Base-by-base conservation (phyloP, 495 filamentous ascomycete genomes). In the Achaetomiella virescens region DNA sequence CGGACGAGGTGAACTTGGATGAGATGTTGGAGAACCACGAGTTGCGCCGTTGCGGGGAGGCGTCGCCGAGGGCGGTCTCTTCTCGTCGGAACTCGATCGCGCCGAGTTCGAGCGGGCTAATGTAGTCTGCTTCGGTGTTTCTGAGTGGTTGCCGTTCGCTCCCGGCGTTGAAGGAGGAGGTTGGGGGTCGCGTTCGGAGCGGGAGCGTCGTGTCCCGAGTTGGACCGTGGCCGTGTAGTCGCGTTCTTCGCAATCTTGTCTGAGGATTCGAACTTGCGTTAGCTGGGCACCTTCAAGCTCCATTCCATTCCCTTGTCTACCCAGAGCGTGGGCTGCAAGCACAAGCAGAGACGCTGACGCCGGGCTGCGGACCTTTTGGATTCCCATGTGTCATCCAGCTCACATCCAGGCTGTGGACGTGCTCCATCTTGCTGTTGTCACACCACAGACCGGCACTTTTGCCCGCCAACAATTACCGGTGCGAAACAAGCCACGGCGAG, bases 11-110 rank as follows among this genome's bases (percentile, higher is more conserved):
- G 72, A 98, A 96, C 65, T 93, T 97, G 55, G 90, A 95, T 59
- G 90, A 95, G 49, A 97, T 78, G 58, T 81, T 95, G 29, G 88
- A 89, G 55, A 98, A 87, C 92, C 92, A 98, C 20, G 91, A 95
- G 38, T 82, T 86, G 54, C 86, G 77, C 52, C 90, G 76, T 49
- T 78, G 73, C 1, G 72, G 59, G 6, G 58, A 20, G 21, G 35
- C 2, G 36, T 54, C 27, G 33, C 64, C 2, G 58, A 24, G 0
- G 44, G 21, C 10, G 54, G 27, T 24, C 55, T 58, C 29, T 54
- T 59, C 20, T 50, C 51, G 45, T 59, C 45, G 4, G 67, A 67
- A 45, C 41, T 57, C 41, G 58, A 61, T 52, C 67, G 62, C 27
- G 54, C 57, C 47, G 66, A 69, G 27, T 51, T 60, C 12, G 67